Percentiles rank a stretch among this genome's conserved stretches.
Conservation (phyloP, 106 monocot genomes). For the Dendrobium chrysotoxum region DNA sequence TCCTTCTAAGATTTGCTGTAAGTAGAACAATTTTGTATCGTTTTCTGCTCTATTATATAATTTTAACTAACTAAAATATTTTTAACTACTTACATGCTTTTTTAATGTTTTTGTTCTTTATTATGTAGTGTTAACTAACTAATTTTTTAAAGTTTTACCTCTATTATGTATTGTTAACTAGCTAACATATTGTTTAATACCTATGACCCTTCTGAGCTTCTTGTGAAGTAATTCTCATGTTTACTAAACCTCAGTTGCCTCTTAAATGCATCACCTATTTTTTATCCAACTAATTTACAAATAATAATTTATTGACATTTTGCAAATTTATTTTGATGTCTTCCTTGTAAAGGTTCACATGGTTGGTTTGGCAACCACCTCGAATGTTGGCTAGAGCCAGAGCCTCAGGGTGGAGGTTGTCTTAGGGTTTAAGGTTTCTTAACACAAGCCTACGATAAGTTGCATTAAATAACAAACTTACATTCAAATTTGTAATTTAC, state of each 20-base stretch:
- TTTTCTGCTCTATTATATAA: background rate
- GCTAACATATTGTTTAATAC: background rate
- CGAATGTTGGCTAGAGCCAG: no score
- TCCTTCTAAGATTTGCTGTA: conserved; percentile 35
- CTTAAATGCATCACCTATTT: background rate
- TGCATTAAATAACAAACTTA: background rate
- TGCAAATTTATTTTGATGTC: background rate
- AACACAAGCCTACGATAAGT: background rate
- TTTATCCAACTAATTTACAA: background rate
- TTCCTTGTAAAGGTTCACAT: background rate
- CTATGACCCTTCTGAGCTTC: background rate
- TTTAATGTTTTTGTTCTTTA: background rate
- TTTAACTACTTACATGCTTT: background rate
- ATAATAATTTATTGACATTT: background rate
- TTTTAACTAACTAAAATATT: background rate
- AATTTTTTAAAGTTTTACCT: background rate
- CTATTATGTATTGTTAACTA: background rate
- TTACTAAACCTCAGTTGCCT: background rate
- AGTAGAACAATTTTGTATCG: background rate
- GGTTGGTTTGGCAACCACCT: background rate
- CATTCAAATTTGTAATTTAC: background rate
- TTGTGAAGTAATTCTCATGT: background rate
- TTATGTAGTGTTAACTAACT: background rate
- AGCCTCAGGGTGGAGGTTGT: background rate
- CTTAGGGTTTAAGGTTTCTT: background rate